Conservation (phyloP, 176 grass and related monocot genomes). For the Oryza meyeriana region DNA sequence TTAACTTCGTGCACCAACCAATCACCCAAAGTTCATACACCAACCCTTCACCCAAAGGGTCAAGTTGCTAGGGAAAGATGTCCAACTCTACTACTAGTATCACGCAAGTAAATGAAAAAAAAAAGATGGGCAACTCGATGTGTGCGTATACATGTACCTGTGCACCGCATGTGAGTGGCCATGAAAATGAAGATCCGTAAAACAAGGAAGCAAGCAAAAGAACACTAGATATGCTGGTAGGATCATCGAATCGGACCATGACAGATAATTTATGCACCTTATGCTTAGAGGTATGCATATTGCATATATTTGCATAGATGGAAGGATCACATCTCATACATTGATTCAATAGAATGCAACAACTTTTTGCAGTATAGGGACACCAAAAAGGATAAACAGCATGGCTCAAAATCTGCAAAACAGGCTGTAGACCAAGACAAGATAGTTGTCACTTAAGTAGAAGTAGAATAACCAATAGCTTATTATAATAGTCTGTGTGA, state of each 20-base stretch:
- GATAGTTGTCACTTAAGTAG: not conserved
- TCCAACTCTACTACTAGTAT: not conserved
- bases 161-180: slow-evolving; percentile 2
- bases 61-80: slow-evolving; percentile 4
- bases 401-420: slow-evolving; percentile 11
- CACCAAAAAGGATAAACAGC: slow-evolving; percentile 3
- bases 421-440: slow-evolving; percentile 7
- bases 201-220: not conserved
- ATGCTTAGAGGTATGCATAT: not conserved
- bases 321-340: not conserved
- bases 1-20: not conserved
- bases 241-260: not conserved
- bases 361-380: slow-evolving; percentile 11
- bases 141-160: not conserved
- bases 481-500: slow-evolving; percentile 4
- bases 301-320: not conserved
- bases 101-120: not conserved
- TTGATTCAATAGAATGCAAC: slow-evolving; percentile 3
- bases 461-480: not conserved
- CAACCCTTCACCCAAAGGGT: not conserved
- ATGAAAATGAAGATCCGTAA: slow-evolving; percentile 25
- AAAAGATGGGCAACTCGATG: not conserved
- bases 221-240: not conserved
- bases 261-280: not conserved
- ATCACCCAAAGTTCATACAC: not conserved